phyloP scores from a whole-genome alignment of 352 stramenopile species.

The Phytophthora colocasiae region DNA sequence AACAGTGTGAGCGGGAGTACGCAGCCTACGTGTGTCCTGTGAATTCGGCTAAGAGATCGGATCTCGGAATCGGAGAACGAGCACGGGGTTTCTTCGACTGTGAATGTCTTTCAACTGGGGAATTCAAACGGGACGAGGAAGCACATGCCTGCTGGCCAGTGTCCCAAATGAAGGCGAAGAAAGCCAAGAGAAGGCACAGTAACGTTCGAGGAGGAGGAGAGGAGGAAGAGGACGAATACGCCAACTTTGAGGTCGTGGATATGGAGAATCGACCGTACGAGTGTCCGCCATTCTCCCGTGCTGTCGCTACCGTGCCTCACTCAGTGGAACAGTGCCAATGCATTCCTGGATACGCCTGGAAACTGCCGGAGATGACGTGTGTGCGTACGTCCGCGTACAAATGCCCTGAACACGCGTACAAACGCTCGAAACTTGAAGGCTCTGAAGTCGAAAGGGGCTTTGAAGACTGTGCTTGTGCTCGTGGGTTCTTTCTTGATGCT shows the following conservation, averaged over 20 bases:
- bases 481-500: constrained; percentile 76
- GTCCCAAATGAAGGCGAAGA: constrained; percentile 26
- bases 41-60: constrained; percentile 55
- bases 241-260: constrained; percentile 33
- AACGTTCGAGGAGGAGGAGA: constrained; percentile 10
- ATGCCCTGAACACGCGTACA: constrained; percentile 70
- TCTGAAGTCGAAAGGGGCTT: constrained; percentile 57
- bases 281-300: constrained; percentile 68
- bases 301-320: constrained; percentile 60
- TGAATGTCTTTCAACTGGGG: constrained; percentile 52
- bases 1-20: constrained; percentile 63
- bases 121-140: constrained; percentile 66
- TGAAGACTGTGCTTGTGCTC: constrained; percentile 72
- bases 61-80: constrained; percentile 45
- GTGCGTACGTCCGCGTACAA: constrained; percentile 61
- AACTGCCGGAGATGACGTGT: constrained; percentile 73
- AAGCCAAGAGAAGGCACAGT: constrained; percentile 28
- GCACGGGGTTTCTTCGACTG: constrained; percentile 81
- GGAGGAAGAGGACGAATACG: constrained; percentile 30
- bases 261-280: constrained; percentile 37
- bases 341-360: constrained; percentile 77
- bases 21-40: constrained; percentile 67
- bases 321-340: constrained; percentile 83
- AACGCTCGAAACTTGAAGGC: constrained; percentile 8
- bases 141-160: constrained; percentile 57